Percentiles rank a stretch among this genome's conserved stretches.
These are phyloP conservation scores for Termitomyces titanicus DNA, from an alignment of 768 basidiomycete genomes.

Conservation along the genomic window DNA sequence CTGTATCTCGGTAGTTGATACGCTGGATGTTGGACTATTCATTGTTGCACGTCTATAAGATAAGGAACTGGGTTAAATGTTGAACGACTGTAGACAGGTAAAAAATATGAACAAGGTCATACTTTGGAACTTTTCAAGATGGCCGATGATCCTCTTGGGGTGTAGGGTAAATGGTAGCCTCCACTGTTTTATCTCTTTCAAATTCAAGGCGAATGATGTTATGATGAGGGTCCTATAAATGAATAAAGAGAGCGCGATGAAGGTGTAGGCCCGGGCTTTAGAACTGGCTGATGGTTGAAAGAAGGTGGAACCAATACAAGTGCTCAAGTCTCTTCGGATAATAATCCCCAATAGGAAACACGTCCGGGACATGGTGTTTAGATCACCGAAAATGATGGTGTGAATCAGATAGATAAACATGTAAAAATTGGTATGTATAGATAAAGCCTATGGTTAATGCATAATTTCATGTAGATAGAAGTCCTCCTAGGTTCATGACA, in stretches of 20 bases:
- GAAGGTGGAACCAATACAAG: neutral
- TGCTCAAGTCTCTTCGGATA: slow-evolving; percentile 2
- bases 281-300: slow-evolving; percentile 7
- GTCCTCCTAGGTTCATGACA: slow-evolving; percentile 36
- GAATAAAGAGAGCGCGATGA: neutral
- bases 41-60: neutral
- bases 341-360: slow-evolving; percentile 13
- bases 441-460: too few relatives aligned
- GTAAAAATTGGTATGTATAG: neutral
- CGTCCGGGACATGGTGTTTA: slow-evolving; percentile 9
- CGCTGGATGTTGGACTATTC: neutral
- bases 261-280: neutral
- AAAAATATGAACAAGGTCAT: neutral
- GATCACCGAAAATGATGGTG: neutral
- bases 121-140: neutral
- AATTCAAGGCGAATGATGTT: neutral
- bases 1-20: slow-evolving; percentile 4
- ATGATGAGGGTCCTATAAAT: neutral
- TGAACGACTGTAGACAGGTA: neutral
- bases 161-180: neutral
- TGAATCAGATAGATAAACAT: neutral
- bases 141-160: neutral
- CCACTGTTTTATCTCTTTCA: neutral
- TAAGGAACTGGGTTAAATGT: neutral
- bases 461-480: neutral